Evolutionary conservation across 2,329 filamentous ascomycete genomes (phyloP), one percentile per base, ranked within the genome.

Genomic region (Fusarium odoratissimum): DNA sequence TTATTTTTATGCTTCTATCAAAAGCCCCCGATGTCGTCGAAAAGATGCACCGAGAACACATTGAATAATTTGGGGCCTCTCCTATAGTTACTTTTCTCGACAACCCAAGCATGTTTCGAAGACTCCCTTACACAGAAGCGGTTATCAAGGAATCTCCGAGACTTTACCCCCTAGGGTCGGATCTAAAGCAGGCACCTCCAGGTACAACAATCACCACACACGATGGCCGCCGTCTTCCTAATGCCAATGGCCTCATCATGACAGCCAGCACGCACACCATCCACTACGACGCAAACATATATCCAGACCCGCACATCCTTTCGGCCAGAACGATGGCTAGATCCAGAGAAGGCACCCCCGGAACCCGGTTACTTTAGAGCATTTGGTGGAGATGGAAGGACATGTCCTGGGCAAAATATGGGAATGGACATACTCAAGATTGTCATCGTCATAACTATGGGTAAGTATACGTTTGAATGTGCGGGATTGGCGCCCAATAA

Each of bases 301-400:
- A 71, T 23, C 33, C 51, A 0, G 19, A 64, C 2, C 2, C 63
- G 55, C 1, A 49, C 49, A 3, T 16, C 10, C 13, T 74, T 74
- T 14, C 48, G 13, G 1, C 67, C 71, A 1, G 71, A 71, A 25
- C 8, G 71, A 16, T 74, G 72, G 72, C 21, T 74, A 0, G 28
- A 21, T 13, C 16, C 46, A 3, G 56, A 72, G 4, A 71, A 69
- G 30, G 19, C 60, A 16, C 40, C 54, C 6, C 21, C 28, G 8
- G 52, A 41, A 5, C 23, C 45, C 9, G 52, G 49, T 3, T 66
- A 61, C 35, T 77, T 76, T 55, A 60, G 77, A 13, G 60, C 82
- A 0, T 86, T 85, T 60, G 81, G 84, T 41, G 66, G 77, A 9
- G 84, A 83, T 0, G 78, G 79, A 3, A 69, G 82, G 7, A 76